Conservation (phyloP, 805 yeast species). For the Brettanomyces custersianus region DNA sequence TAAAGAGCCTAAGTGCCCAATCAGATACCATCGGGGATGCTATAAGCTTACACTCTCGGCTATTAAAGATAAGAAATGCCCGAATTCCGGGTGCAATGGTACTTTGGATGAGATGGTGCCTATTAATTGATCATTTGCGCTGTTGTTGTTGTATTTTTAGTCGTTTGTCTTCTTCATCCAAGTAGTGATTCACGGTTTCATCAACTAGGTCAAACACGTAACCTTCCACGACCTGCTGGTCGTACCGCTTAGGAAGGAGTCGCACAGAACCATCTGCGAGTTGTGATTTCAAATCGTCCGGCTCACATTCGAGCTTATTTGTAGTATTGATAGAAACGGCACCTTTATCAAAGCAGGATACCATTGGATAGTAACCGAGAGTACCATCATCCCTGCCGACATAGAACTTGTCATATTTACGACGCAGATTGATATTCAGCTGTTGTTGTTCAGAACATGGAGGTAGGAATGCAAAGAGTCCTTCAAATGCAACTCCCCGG, state of each 20-base stretch:
- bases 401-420: conserved; percentile 7
- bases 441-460: conserved; percentile 53
- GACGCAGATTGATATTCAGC: conserved; percentile 14
- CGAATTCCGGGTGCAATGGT: conserved; percentile 20
- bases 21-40: conserved; percentile 43
- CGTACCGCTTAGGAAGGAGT: conserved; percentile 52
- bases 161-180: conserved; percentile 27
- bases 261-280: conserved; percentile 26
- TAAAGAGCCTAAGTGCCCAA: conserved; percentile 23
- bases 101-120: conserved; percentile 9
- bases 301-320: conserved; percentile 44
- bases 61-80: conserved; percentile 27
- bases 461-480: conserved; percentile 69
- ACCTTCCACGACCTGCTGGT: conserved; percentile 70
- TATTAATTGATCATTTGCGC: conserved; percentile 6
- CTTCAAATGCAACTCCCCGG: conserved; percentile 57
- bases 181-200: conserved; percentile 59
- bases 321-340: conserved; percentile 63
- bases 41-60: conserved; percentile 29
- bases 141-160: conserved; percentile 1
- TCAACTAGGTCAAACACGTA: conserved; percentile 77
- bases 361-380: conserved; percentile 86
- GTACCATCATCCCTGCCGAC: conserved; percentile 65
- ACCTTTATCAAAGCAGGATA: conserved; percentile 77
- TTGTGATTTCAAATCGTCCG: conserved; percentile 25